phyloP scores from a whole-genome alignment of 2,329 filamentous ascomycete species.

The Penicillium concentricum region DNA sequence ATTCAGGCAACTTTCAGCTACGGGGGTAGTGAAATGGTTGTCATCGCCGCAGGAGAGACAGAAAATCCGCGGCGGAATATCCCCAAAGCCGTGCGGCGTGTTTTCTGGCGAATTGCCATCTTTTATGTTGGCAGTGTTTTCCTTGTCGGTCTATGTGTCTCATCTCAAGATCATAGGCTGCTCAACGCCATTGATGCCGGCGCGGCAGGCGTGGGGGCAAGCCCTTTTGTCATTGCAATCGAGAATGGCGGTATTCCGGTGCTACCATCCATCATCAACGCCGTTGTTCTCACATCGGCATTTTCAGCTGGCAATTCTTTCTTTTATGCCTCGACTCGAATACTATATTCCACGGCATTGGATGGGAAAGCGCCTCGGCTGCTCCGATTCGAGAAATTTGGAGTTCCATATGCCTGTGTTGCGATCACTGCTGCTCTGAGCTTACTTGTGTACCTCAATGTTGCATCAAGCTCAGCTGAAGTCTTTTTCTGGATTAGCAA shows the following conservation, averaged over 20 bases:
- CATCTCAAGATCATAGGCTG: slow-evolving; percentile 48
- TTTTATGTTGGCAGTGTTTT: slow-evolving; percentile 58
- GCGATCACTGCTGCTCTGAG: slow-evolving; percentile 62
- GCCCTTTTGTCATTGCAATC: slow-evolving; percentile 65
- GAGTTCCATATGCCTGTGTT: slow-evolving; percentile 71
- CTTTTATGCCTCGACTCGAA: slow-evolving; percentile 63
- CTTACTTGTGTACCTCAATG: slow-evolving; percentile 69
- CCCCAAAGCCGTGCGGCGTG: slow-evolving; percentile 51
- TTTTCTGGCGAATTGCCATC: slow-evolving; percentile 54
- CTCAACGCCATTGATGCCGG: slow-evolving; percentile 41
- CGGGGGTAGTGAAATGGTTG: slow-evolving; percentile 47
- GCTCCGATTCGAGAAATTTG: slow-evolving; percentile 50
- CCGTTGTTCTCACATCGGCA: slow-evolving; percentile 65
- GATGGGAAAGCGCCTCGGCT: slow-evolving; percentile 59
- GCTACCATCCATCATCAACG: slow-evolving; percentile 68
- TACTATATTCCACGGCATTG: slow-evolving; percentile 63
- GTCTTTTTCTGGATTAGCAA: slow-evolving; percentile 53
- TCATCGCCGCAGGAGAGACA: slow-evolving; percentile 53
- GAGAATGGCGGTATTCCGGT: slow-evolving; percentile 59
- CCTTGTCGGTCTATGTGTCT: slow-evolving; percentile 45
- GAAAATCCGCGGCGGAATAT: slow-evolving; percentile 51
- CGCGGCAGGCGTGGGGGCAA: slow-evolving; percentile 41
- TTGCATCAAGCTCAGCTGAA: slow-evolving; percentile 60
- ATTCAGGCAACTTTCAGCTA: slow-evolving; percentile 27
- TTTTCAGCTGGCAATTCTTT: slow-evolving; percentile 65